phyloP scores from a whole-genome alignment of 768 basidiomycete genomes.

The Suillus americanus region DNA sequence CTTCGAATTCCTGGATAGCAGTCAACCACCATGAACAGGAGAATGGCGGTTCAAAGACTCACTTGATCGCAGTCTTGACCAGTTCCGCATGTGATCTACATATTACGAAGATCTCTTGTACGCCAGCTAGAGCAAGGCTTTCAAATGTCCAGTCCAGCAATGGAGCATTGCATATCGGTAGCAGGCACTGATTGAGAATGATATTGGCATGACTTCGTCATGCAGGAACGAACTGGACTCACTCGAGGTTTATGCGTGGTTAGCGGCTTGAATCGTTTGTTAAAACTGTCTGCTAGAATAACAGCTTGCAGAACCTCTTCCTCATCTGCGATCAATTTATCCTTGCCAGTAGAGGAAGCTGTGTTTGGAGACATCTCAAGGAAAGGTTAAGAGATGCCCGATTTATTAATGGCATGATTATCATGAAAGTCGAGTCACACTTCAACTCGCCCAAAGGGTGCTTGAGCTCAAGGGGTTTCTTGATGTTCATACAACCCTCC shows the following conservation, averaged over 20 bases:
- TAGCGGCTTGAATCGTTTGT: constrained; percentile 89
- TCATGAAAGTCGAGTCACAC: constrained; percentile 25
- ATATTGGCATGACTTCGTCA: constrained; percentile 17
- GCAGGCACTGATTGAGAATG: constrained; percentile 61
- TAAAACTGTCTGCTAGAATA: constrained; percentile 95
- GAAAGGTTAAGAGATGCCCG: constrained; percentile 10
- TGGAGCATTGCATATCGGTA: constrained; percentile 93
- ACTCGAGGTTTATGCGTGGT: constrained; percentile 86
- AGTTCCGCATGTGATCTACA: constrained; percentile 88
- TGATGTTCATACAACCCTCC: constrained; percentile 13
- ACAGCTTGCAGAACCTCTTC: constrained; percentile 93
- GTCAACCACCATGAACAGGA: constrained; percentile 3
- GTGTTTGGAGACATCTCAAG: constrained; percentile 67
- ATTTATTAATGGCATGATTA: constrained; percentile 1
- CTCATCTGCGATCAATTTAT: constrained; percentile 65
- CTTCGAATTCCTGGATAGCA: constrained; percentile 62
- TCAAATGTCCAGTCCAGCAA: constrained; percentile 97
- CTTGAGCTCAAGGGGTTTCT: background rate
- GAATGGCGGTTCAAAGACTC: constrained; percentile 16
- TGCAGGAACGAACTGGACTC: constrained; percentile 27
- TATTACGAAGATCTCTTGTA: constrained; percentile 95
- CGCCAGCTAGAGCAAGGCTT: constrained; percentile 89
- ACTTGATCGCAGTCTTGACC: constrained; percentile 86
- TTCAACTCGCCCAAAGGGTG: background rate
- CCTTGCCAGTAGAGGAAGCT: constrained; percentile 48